These are phyloP conservation scores for Chondrus crispus DNA, from an alignment of 23 red algal genomes.

Conservation along the genomic window DNA sequence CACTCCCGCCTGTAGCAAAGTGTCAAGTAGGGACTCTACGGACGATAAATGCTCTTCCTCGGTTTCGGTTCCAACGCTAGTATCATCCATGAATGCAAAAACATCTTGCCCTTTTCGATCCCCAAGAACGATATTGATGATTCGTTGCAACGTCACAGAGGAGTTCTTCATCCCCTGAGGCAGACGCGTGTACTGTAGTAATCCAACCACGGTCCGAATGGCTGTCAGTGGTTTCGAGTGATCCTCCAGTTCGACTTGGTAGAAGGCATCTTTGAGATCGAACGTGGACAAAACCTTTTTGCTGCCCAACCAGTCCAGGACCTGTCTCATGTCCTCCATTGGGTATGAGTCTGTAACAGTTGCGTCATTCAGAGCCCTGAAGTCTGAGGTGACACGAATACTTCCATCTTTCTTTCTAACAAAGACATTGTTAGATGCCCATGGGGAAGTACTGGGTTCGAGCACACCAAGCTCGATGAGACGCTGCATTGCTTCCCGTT, in stretches of 20 bases:
- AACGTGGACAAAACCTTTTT: constrained; percentile 6
- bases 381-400: constrained; percentile 28
- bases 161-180: constrained; percentile 2
- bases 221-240: constrained; percentile 19
- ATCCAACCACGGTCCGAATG: constrained; percentile 12
- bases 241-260: neutral
- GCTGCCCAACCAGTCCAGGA: neutral
- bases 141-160: constrained; percentile 15
- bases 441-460: neutral
- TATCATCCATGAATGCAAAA: too few relatives aligned
- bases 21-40: too few relatives aligned
- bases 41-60: too few relatives aligned
- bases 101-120: too few relatives aligned
- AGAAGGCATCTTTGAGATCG: constrained; percentile 39
- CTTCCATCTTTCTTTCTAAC: constrained; percentile 5
- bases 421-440: constrained; percentile 19
- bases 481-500: neutral
- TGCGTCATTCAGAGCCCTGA: constrained; percentile 24
- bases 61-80: too few relatives aligned
- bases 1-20: too few relatives aligned
- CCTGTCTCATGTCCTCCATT: neutral
- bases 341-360: constrained; percentile 2
- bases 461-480: neutral
- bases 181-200: constrained; percentile 27
- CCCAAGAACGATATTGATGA: too few relatives aligned